Conservation (phyloP, 192 early-diverging fungal genomes). For the Mortierella antarctica region DNA sequence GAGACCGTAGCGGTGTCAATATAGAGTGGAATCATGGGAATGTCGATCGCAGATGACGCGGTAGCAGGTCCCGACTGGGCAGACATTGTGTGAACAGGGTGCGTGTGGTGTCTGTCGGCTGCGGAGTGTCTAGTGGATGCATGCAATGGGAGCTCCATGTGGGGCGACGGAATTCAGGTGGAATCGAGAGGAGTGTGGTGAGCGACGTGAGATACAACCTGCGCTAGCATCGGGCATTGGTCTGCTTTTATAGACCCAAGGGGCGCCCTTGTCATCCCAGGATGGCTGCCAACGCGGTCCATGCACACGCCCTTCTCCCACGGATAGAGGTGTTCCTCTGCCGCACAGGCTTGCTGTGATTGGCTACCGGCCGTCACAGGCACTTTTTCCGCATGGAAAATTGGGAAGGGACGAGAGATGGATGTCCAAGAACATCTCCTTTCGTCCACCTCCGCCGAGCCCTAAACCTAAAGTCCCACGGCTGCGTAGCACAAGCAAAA, state of each 20-base stretch:
- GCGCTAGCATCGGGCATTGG: too few species aligned
- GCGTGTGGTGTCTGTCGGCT: conserved; percentile 3
- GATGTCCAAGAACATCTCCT: too few species aligned
- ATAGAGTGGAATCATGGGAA: conserved; percentile 10
- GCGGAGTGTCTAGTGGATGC: background rate
- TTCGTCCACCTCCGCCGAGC: too few species aligned
- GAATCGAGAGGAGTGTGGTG: background rate
- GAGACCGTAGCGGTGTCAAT: conserved; percentile 4
- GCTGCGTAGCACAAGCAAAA: too few species aligned
- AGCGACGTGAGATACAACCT: too few species aligned
- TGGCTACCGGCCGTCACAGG: background rate
- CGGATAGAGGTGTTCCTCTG: background rate
- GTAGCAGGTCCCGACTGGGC: too few species aligned
- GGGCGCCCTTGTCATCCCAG: background rate
- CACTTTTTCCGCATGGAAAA: too few species aligned
- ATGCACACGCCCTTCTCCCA: background rate
- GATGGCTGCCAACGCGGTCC: background rate
- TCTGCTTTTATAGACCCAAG: too few species aligned
- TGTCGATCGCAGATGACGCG: conserved; percentile 7
- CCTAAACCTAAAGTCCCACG: too few species aligned
- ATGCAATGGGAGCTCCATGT: conserved; percentile 15
- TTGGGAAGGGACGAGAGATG: too few species aligned
- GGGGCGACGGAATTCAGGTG: background rate
- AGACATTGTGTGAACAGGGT: conserved; percentile 1
- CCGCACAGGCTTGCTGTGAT: background rate